Conservation (phyloP, 1,284 basidiomycete species). For the Tilletia indica region DNA sequence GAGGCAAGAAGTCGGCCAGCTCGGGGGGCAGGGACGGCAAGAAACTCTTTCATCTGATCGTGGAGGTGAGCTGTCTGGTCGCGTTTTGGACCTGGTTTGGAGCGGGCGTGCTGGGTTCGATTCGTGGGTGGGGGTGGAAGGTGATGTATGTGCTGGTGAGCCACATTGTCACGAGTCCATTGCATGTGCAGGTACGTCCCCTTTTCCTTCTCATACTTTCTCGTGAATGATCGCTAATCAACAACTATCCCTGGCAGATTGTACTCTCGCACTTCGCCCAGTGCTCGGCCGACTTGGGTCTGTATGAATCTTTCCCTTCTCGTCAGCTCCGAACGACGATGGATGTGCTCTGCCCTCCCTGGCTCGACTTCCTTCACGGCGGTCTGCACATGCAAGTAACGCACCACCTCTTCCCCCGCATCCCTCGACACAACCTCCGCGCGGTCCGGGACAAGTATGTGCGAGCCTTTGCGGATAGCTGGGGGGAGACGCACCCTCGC, state of each 20-base stretch:
- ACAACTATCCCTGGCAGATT: conserved; percentile 64
- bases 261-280: conserved; percentile 97
- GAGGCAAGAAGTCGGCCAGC: not conserved
- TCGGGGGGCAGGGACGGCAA: not conserved
- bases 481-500: conserved; percentile 27
- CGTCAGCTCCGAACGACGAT: conserved; percentile 93
- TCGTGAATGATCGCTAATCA: too few relatives aligned
- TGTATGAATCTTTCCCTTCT: conserved; percentile 83
- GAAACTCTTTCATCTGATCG: conserved; percentile 21
- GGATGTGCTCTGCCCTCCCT: conserved; percentile 83
- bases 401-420: conserved; percentile 91
- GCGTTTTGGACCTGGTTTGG: conserved; percentile 82
- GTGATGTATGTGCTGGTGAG: conserved; percentile 74
- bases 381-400: conserved; percentile 92
- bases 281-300: conserved; percentile 86
- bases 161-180: conserved; percentile 75
- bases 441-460: conserved; percentile 73
- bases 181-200: conserved; percentile 70
- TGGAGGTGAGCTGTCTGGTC: conserved; percentile 69
- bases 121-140: conserved; percentile 68
- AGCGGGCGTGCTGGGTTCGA: conserved; percentile 62
- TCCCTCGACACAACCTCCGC: conserved; percentile 88
- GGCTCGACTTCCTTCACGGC: conserved; percentile 85
- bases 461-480: conserved; percentile 69
- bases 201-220: too few relatives aligned